Conservation (phyloP, 2,329 filamentous ascomycete species). For the Aspergillus chevalieri region DNA sequence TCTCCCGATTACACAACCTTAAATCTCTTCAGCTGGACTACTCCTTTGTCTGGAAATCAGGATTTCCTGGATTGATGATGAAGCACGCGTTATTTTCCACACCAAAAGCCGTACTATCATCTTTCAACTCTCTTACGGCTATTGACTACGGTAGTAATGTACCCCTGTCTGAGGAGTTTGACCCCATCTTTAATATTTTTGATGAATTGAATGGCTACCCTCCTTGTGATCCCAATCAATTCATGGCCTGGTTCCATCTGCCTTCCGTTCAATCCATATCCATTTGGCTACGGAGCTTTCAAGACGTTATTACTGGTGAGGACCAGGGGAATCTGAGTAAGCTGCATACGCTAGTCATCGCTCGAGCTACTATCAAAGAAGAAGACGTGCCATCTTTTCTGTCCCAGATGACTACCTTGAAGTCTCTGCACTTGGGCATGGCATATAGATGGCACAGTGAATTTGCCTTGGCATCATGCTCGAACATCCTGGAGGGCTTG, state of each 20-base stretch:
- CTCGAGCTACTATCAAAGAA: conserved; percentile 1
- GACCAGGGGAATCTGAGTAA: neutral
- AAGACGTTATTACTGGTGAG: neutral
- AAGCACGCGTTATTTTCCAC: neutral
- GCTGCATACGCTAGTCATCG: neutral
- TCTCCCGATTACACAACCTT: neutral
- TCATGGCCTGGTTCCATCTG: neutral
- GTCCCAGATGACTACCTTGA: neutral
- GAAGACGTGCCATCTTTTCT: neutral
- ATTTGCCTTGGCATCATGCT: neutral
- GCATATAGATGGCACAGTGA: neutral
- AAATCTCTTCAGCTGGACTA: neutral
- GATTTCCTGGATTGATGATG: neutral
- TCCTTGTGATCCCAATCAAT: conserved; percentile 1
- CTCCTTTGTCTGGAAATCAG: neutral
- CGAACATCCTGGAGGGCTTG: neutral
- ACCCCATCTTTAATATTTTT: neutral
- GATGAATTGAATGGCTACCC: neutral
- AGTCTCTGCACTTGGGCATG: neutral
- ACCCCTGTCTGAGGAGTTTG: neutral
- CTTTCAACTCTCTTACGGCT: neutral
- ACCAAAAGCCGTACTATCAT: neutral
- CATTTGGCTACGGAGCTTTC: conserved; percentile 1
- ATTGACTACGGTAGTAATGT: neutral
- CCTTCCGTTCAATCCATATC: neutral